Percentiles rank a stretch among this genome's conserved stretches.
phyloP scores from a whole-genome alignment of 306 rosid species.

The Cicer arietinum region DNA sequence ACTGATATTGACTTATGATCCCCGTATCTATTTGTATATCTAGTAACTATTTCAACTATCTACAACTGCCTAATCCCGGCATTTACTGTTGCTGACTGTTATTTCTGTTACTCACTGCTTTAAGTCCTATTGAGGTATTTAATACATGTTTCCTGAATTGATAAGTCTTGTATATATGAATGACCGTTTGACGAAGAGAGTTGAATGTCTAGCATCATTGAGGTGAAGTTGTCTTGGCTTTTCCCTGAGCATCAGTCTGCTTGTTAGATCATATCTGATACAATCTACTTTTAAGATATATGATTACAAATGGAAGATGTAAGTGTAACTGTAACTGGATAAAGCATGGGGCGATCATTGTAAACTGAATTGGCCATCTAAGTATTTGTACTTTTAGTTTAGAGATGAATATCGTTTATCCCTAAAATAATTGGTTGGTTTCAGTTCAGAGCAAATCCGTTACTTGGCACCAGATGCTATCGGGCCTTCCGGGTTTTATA shows the following conservation, averaged over 20 bases:
- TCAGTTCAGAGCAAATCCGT: background rate
- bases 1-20: background rate
- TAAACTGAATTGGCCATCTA: background rate
- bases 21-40: background rate
- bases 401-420: background rate
- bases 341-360: background rate
- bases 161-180: background rate
- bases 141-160: background rate
- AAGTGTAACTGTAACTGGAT: background rate
- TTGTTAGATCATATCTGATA: background rate
- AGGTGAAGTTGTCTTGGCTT: background rate
- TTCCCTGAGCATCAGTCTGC: background rate
- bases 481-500: background rate
- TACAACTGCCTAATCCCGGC: background rate
- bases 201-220: background rate
- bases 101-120: background rate
- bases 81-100: background rate
- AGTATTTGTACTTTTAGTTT: background rate
- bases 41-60: background rate
- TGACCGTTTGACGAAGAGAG: slow-evolving; percentile 1
- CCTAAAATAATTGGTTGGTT: background rate
- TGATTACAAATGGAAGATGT: background rate
- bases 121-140: background rate
- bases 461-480: background rate
- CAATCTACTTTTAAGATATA: background rate